Base-by-base conservation (phyloP, 2,329 filamentous ascomycete species). In the Penicillium hesseltinei region DNA sequence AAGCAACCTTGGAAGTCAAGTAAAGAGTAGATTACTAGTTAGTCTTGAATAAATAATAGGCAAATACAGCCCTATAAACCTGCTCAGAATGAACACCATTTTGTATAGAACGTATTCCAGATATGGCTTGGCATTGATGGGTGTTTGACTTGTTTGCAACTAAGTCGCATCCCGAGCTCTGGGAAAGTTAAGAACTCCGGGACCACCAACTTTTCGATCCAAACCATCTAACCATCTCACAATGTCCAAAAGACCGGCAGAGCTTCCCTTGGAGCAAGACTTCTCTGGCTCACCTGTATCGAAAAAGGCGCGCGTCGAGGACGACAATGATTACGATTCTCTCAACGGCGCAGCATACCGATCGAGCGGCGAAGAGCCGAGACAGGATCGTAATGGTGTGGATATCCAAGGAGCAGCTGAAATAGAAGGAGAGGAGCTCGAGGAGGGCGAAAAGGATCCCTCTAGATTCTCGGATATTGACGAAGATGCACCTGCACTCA, bases 391-490 rank as follows among this genome's bases (percentile, higher is more conserved):
- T 65, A 74, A 73, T 56, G 70, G 69, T 56, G 70, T 73, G 10
- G 65, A 74, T 57, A 68, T 73, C 5, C 64, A 73, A 80, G 77
- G 86, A 85, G 50, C 89, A 87, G 78, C 80, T 84, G 65, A 87
- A 82, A 33, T 88, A 89, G 83, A 94, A 90, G 86, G 78, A 85
- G 57, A 76, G 51, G 71, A 71, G 51, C 54, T 75, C 21, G 64
- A 71, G 39, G 75, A 77, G 62, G 70, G 58, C 25, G 68, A 62
- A 19, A 65, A 69, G 13, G 63, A 71, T 51, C 54, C 61, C 19
- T 60, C 58, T 29, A 67, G 65, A 17, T 66, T 64, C 39, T 71
- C 64, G 35, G 75, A 73, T 54, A 63, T 66, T 29, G 73, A 76
- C 31, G 74, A 78, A 46, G 70, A 77, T 50, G 65, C 61, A 36